Conservation (phyloP, 805 yeast species). For the Candida verbasci region DNA sequence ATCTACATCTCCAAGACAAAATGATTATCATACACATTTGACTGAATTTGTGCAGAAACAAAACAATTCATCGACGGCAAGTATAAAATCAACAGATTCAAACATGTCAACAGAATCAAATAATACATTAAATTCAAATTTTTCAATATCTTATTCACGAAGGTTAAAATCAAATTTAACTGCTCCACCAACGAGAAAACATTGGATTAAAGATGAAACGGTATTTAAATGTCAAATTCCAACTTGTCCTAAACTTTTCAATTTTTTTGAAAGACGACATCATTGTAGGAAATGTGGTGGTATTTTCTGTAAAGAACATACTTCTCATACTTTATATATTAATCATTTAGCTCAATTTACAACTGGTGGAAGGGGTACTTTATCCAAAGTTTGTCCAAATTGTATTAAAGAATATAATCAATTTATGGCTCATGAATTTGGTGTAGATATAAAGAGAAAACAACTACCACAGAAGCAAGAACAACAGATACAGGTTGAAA, state of each 20-base stretch:
- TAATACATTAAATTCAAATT: constrained; percentile 9
- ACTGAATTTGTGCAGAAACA: constrained; percentile 3
- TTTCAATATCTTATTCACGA: no score
- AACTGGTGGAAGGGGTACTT: constrained; percentile 62
- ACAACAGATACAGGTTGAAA: background rate
- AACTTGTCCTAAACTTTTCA: constrained; percentile 60
- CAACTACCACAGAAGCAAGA: constrained; percentile 1
- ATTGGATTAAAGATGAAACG: constrained; percentile 72
- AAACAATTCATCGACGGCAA: constrained; percentile 11
- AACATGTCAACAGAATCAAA: constrained; percentile 24
- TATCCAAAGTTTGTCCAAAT: constrained; percentile 65
- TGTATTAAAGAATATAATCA: constrained; percentile 62
- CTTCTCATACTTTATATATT: constrained; percentile 51
- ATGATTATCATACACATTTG: constrained; percentile 4
- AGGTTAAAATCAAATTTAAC: constrained; percentile 10
- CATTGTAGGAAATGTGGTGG: constrained; percentile 87
- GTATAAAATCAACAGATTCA: constrained; percentile 29
- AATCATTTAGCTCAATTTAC: constrained; percentile 58
- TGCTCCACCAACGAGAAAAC: constrained; percentile 51
- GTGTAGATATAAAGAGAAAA: constrained; percentile 10
- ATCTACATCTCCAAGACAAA: constrained; percentile 3
- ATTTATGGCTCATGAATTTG: constrained; percentile 40
- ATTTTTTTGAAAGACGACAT: constrained; percentile 74
- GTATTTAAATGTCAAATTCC: constrained; percentile 56
- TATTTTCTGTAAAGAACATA: constrained; percentile 68